Conservation (phyloP, 192 early-diverging fungal genomes). For the Backusella mclennaniae region DNA sequence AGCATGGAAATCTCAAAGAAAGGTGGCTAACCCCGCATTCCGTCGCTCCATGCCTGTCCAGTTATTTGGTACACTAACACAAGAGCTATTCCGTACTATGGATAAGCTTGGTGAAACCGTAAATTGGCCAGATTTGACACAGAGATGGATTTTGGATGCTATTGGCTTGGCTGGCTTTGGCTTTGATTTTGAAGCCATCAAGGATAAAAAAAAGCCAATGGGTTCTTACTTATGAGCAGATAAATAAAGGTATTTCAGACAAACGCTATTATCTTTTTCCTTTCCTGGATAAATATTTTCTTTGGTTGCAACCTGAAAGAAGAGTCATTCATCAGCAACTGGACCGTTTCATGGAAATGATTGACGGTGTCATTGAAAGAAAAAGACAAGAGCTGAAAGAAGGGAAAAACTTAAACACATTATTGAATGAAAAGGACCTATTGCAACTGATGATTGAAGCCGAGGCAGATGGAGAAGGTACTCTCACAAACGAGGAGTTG, state of each 20-base stretch:
- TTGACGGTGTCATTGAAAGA: constrained; percentile 1
- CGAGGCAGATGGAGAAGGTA: neutral
- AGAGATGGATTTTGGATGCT: constrained; percentile 29
- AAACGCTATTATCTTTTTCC: constrained; percentile 33
- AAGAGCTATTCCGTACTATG: constrained; percentile 15
- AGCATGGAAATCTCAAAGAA: constrained; percentile 7
- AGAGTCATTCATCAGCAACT: neutral
- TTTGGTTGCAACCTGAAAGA: neutral
- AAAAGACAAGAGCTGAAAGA: neutral
- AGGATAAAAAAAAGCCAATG: constrained; percentile 39
- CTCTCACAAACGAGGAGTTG: neutral
- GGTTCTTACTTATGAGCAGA: constrained; percentile 45
- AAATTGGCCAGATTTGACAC: constrained; percentile 11
- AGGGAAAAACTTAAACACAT: neutral
- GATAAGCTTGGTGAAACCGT: neutral
- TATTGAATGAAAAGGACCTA: constrained; percentile 29
- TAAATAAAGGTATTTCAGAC: constrained; percentile 43
- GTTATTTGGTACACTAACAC: constrained; percentile 17
- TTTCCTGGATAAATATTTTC: constrained; percentile 39
- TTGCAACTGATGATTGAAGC: constrained; percentile 30
- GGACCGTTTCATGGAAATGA: constrained; percentile 5
- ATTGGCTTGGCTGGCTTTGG: constrained; percentile 24
- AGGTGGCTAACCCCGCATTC: constrained; percentile 2
- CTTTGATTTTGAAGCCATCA: constrained; percentile 52
- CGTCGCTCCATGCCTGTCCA: constrained; percentile 22